A percentile compares a stretch with the other conserved stretches of the same genome.
phyloP scores from a whole-genome alignment of 108 stramenopile species.

The Cylindrotheca fusiformis region DNA sequence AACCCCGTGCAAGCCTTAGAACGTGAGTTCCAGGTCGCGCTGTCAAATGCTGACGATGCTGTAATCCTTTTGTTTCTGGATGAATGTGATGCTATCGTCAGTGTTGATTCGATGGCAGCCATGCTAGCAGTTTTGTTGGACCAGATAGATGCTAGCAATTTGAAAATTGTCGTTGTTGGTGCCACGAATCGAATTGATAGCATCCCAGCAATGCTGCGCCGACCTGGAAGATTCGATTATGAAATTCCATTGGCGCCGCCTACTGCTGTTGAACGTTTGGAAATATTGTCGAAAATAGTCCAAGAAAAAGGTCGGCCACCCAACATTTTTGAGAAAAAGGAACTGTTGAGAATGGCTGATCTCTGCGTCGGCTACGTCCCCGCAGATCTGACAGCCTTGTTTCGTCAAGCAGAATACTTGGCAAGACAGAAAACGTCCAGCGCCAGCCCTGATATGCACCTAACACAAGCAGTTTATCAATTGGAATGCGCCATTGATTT shows the following conservation, averaged over 20 bases:
- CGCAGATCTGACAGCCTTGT: slow-evolving; percentile 71
- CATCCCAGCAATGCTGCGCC: slow-evolving; percentile 62
- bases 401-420: slow-evolving; percentile 46
- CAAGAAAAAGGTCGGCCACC: slow-evolving; percentile 3
- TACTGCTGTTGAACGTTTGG: slow-evolving; percentile 42
- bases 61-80: slow-evolving; percentile 70
- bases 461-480: too few species aligned
- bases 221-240: slow-evolving; percentile 73
- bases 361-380: slow-evolving; percentile 81
- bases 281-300: slow-evolving; percentile 36
- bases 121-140: slow-evolving; percentile 66
- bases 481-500: slow-evolving; percentile 18
- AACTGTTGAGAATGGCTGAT: slow-evolving; percentile 56
- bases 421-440: background rate
- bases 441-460: background rate
- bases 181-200: slow-evolving; percentile 83
- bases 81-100: slow-evolving; percentile 79
- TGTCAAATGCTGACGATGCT: background rate
- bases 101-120: slow-evolving; percentile 47
- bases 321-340: slow-evolving; percentile 12
- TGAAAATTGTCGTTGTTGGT: slow-evolving; percentile 62
- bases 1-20: slow-evolving; percentile 17
- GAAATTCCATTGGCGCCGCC: slow-evolving; percentile 71
- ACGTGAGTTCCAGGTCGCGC: slow-evolving; percentile 6
- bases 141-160: slow-evolving; percentile 26